Base-by-base conservation (phyloP, 306 rosid genomes). In the Castanea mollissima region DNA sequence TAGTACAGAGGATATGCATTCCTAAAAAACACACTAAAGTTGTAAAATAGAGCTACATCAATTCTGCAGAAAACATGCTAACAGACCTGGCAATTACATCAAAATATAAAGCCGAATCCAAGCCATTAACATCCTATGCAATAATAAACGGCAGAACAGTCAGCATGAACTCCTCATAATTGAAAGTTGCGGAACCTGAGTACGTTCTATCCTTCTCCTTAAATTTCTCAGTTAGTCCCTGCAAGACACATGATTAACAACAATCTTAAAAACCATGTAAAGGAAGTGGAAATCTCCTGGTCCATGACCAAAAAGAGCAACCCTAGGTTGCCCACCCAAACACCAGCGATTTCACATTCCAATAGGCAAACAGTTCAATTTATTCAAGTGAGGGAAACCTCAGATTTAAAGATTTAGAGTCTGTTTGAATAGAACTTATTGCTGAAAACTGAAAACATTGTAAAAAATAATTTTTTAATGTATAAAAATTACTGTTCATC, bases 201-300 rank as follows among this genome's bases (percentile, higher is more conserved):
- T 87, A 92, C 1, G 58, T 71, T 51, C 81, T 84, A 81, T 95
- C 99, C 91, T 89, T 95, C 90, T 92, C 97, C 92, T 89, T 95
- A 81, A 95, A 95, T 80, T 92, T 95, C 79, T 92, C 99, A 5
- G 96, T 95, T 51, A 95, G 86, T 54, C 99, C 98, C 99, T 95
- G 93, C 82, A 88, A 72, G 25, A 38, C 44, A 25, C 75, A 74
- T 74, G 27, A 74, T 55, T 68, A 18, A 25, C 21, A 35, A 16
- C 19, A 35, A 57, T 57, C 20, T 63, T 27, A 63, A 18, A 63
- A 27, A 29, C 69, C 41, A 29, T 2, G 31, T 63, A 14, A 8
- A 7, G 20, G 31, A 63, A 3, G 16, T 6, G 31, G 10, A 63
- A 63, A 29, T 29, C 41, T 15, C 63, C 63, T 20, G 25, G 29